Percentiles rank a stretch among this genome's conserved stretches.
Evolutionary conservation across 495 filamentous ascomycete species (phyloP).

Genomic region (Annulohypoxylon bovei): DNA sequence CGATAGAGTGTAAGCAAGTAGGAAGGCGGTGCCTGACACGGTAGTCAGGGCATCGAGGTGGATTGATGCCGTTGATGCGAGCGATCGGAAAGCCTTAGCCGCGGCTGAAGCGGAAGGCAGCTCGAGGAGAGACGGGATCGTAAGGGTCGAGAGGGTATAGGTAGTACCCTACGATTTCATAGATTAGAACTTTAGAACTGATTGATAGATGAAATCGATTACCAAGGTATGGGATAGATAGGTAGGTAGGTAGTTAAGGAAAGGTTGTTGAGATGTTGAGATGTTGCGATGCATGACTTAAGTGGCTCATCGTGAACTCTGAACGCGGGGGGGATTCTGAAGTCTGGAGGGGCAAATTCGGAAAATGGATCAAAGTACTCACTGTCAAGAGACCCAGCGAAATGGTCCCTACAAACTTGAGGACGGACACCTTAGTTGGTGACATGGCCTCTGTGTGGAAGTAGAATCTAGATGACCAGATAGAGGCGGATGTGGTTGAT

Average conservation of each 20-base stretch:
- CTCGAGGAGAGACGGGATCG: constrained; percentile 77
- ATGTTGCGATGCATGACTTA: constrained; percentile 1
- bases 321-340: constrained; percentile 19
- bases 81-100: constrained; percentile 69
- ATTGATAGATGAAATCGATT: background rate
- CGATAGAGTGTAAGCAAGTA: constrained; percentile 77
- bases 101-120: constrained; percentile 77
- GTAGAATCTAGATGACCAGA: constrained; percentile 8
- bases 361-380: constrained; percentile 48
- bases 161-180: constrained; percentile 73
- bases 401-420: constrained; percentile 91
- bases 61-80: constrained; percentile 66
- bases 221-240: background rate
- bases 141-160: constrained; percentile 76
- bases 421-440: constrained; percentile 71
- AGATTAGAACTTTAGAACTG: background rate
- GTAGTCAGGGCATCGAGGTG: constrained; percentile 69
- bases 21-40: constrained; percentile 69
- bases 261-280: constrained; percentile 8
- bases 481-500: constrained; percentile 4
- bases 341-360: constrained; percentile 35
- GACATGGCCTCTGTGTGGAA: constrained; percentile 64
- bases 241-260: background rate
- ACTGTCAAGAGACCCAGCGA: constrained; percentile 88
- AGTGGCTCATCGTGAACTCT: constrained; percentile 19